A percentile compares a stretch with the other conserved stretches of the same genome.
Evolutionary conservation across 371 early-diverging fungal genomes (phyloP).

Genomic region (Nematocida sp.): DNA sequence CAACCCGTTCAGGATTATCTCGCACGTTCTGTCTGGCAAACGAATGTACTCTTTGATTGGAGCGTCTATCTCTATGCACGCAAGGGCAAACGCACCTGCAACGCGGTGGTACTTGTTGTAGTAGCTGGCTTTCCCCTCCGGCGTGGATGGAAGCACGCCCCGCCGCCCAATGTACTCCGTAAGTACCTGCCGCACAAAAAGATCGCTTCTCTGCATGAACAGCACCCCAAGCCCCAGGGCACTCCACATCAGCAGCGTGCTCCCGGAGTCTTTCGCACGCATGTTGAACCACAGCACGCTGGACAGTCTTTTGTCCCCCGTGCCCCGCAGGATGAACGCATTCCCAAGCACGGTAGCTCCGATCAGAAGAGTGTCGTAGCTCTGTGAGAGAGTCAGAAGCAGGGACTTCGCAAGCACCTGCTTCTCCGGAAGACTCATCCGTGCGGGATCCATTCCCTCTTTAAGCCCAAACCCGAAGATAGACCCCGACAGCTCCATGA

Average conservation of each 20-base stretch:
- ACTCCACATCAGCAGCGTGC: slow-evolving; percentile 43
- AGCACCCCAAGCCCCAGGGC: slow-evolving; percentile 35
- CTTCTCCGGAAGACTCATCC: slow-evolving; percentile 13
- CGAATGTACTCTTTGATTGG: slow-evolving; percentile 29
- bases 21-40: slow-evolving; percentile 37
- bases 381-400: slow-evolving; percentile 33
- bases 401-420: slow-evolving; percentile 12
- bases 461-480: slow-evolving; percentile 46
- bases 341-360: slow-evolving; percentile 46
- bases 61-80: slow-evolving; percentile 1
- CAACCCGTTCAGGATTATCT: slow-evolving; percentile 44
- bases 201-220: slow-evolving; percentile 28
- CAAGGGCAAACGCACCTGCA: slow-evolving; percentile 18
- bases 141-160: not conserved
- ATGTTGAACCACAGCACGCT: slow-evolving; percentile 23
- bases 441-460: slow-evolving; percentile 1
- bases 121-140: not conserved
- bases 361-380: slow-evolving; percentile 33
- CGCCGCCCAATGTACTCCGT: slow-evolving; percentile 39
- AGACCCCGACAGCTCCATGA: slow-evolving; percentile 38
- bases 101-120: slow-evolving; percentile 46
- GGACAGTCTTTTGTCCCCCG: slow-evolving; percentile 21
- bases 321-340: slow-evolving; percentile 32
- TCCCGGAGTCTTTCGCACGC: not conserved
- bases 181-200: slow-evolving; percentile 35